Evolutionary conservation across 2,329 filamentous ascomycete species (phyloP).

Genomic region (Colletotrichum sojae): DNA sequence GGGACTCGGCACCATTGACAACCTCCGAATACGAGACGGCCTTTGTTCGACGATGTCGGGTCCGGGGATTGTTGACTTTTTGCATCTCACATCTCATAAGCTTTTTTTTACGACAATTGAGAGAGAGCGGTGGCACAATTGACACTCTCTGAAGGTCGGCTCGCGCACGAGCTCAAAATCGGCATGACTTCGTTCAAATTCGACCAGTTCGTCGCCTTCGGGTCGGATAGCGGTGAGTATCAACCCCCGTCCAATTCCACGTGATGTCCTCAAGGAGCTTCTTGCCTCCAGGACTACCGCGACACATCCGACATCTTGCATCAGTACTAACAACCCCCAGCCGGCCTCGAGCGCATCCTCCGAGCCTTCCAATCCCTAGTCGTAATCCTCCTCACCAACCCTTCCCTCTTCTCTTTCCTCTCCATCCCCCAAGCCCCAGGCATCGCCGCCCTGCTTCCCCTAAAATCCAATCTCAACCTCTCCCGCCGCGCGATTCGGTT

Average conservation of each 20-base stretch:
- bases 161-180: background rate
- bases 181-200: constrained; percentile 40
- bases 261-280: too few relatives aligned
- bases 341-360: constrained; percentile 73
- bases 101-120: too few relatives aligned
- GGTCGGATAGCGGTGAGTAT: constrained; percentile 61
- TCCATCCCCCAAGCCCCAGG: constrained; percentile 39
- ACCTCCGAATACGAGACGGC: constrained; percentile 23
- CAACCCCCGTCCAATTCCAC: too few relatives aligned
- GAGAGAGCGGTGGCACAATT: background rate
- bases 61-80: background rate
- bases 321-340: constrained; percentile 53
- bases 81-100: too few relatives aligned
- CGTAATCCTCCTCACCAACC: constrained; percentile 63
- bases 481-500: constrained; percentile 75
- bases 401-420: constrained; percentile 55
- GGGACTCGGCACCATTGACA: constrained; percentile 19
- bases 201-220: constrained; percentile 60
- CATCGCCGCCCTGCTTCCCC: constrained; percentile 48
- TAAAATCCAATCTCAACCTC: constrained; percentile 61
- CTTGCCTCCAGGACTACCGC: too few relatives aligned
- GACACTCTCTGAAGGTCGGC: background rate
- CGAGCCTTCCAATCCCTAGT: constrained; percentile 69
- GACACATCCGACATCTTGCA: too few relatives aligned
- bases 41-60: constrained; percentile 8